Evolutionary conservation across 768 basidiomycete genomes (phyloP).

Genomic region (Neoboletus brunneissimus): DNA sequence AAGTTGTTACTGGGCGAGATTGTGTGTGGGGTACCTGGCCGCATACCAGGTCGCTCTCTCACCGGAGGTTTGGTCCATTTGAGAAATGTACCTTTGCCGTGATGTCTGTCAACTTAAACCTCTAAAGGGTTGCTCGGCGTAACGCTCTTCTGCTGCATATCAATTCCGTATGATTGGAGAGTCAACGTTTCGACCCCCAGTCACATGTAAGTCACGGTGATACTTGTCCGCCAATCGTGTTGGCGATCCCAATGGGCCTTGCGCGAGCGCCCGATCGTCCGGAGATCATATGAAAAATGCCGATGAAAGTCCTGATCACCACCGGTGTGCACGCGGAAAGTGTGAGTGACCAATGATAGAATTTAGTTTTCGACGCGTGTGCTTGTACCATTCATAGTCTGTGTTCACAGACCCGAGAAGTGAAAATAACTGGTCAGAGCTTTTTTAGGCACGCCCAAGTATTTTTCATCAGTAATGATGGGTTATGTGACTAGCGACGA

Average conservation of each 20-base stretch:
- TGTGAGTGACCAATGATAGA: background rate
- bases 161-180: background rate
- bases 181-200: background rate
- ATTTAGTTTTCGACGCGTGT: background rate
- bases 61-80: background rate
- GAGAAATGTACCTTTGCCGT: background rate
- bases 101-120: background rate
- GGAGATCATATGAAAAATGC: slow-evolving; percentile 3
- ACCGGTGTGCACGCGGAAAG: background rate
- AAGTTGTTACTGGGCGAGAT: no score
- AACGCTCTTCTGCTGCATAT: background rate
- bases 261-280: background rate
- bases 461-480: background rate
- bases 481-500: background rate
- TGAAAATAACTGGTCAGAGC: background rate
- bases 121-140: background rate
- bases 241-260: background rate
- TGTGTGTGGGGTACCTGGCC: background rate
- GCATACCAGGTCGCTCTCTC: background rate
- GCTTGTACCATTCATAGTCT: background rate
- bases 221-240: background rate
- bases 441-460: background rate
- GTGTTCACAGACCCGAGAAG: background rate
- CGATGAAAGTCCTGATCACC: background rate
- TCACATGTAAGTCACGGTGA: background rate